These are phyloP conservation scores for Penicillium psychrosexuale DNA, from an alignment of 2,329 filamentous ascomycete genomes.

Conservation along the genomic window DNA sequence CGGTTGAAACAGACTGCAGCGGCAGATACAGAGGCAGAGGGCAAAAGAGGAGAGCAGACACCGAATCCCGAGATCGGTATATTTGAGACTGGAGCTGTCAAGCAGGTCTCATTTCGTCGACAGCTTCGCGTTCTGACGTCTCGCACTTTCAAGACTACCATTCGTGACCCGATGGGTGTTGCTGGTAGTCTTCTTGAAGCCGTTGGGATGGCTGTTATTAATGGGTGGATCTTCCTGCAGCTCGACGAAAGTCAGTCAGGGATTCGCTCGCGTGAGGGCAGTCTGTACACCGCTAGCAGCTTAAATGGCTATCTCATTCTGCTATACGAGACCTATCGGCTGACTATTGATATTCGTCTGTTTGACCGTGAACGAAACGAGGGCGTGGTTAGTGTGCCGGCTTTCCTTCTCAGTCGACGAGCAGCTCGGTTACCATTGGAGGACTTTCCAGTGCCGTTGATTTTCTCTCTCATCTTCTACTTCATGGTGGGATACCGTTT, in stretches of 20 bases:
- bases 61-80: background rate
- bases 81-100: constrained; percentile 17
- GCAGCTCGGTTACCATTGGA: constrained; percentile 67
- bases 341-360: constrained; percentile 70
- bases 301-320: constrained; percentile 75
- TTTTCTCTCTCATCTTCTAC: constrained; percentile 70
- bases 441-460: constrained; percentile 67
- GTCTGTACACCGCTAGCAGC: constrained; percentile 67
- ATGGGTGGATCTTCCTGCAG: constrained; percentile 69
- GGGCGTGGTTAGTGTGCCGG: constrained; percentile 65
- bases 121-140: constrained; percentile 66
- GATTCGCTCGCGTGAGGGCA: constrained; percentile 70
- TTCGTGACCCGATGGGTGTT: constrained; percentile 75
- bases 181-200: constrained; percentile 67
- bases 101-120: constrained; percentile 57
- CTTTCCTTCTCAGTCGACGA: constrained; percentile 67
- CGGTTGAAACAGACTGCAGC: constrained; percentile 11
- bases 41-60: constrained; percentile 4
- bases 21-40: background rate
- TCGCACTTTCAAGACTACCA: constrained; percentile 67
- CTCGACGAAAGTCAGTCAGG: constrained; percentile 65
- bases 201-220: constrained; percentile 66
- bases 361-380: constrained; percentile 75
- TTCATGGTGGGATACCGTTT: constrained; percentile 73
- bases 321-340: constrained; percentile 70